These are phyloP conservation scores for Hemileccinum rubropunctum DNA, from an alignment of 768 basidiomycete species.

Conservation along the genomic window DNA sequence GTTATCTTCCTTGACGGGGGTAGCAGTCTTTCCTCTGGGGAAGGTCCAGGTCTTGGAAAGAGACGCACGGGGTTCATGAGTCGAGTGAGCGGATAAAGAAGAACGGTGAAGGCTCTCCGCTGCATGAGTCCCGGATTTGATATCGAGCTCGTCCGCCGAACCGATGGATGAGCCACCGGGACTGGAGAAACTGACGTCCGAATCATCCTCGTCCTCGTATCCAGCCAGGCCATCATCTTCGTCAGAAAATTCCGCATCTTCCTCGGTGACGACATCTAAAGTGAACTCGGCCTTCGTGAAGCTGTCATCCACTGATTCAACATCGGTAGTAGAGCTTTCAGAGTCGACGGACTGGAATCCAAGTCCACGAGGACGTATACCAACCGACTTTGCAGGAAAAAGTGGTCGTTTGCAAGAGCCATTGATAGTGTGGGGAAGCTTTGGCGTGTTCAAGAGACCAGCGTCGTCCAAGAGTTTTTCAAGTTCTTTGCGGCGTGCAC, in stretches of 20 bases:
- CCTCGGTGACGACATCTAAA: constrained; percentile 60
- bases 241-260: constrained; percentile 37
- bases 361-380: constrained; percentile 42
- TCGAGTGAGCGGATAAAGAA: constrained; percentile 14
- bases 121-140: constrained; percentile 3
- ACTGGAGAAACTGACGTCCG: constrained; percentile 45
- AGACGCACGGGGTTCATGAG: constrained; percentile 38
- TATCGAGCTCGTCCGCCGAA: constrained; percentile 47
- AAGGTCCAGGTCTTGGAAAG: constrained; percentile 75
- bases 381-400: constrained; percentile 22
- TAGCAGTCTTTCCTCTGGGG: constrained; percentile 36
- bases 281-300: constrained; percentile 42
- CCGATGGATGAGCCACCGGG: constrained; percentile 51
- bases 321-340: constrained; percentile 61
- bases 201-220: constrained; percentile 71
- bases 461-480: constrained; percentile 51
- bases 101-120: constrained; percentile 11
- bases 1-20: constrained; percentile 28
- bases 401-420: constrained; percentile 13
- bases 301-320: constrained; percentile 54
- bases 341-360: constrained; percentile 64
- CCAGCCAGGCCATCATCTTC: constrained; percentile 58
- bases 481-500: constrained; percentile 42
- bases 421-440: constrained; percentile 20
- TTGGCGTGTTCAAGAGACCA: constrained; percentile 46